phyloP scores from a whole-genome alignment of 805 yeast genomes.

The Wickerhamiella kazuoi region DNA sequence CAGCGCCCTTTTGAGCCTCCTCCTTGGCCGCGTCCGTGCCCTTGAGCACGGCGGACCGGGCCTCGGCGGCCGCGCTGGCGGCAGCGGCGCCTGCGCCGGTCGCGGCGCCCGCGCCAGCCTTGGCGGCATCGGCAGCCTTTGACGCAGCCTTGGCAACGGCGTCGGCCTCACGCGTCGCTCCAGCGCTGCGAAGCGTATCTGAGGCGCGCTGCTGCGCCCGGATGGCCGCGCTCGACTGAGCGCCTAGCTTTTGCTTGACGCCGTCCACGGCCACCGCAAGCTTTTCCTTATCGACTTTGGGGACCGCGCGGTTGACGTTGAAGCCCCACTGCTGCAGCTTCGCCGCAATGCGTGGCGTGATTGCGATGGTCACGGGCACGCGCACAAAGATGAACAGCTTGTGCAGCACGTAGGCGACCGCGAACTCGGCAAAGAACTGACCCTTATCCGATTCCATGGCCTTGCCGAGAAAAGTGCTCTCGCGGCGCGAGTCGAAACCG shows the following conservation, averaged over 20 bases:
- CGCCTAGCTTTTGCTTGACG: not conserved
- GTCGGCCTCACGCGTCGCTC: too few relatives aligned
- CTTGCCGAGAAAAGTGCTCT: constrained; percentile 11
- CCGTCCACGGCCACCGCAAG: constrained; percentile 7
- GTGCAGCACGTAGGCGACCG: constrained; percentile 85
- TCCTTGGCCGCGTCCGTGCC: too few relatives aligned
- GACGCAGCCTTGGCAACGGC: not conserved
- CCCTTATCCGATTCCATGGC: constrained; percentile 17
- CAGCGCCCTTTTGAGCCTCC: not conserved
- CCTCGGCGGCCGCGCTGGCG: not conserved
- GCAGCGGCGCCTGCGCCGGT: not conserved
- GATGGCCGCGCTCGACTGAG: not conserved
- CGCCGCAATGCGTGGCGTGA: constrained; percentile 65
- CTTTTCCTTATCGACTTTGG: constrained; percentile 10
- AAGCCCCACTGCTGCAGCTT: constrained; percentile 61
- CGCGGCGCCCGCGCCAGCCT: not conserved
- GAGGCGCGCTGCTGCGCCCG: not conserved
- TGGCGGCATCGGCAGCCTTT: not conserved
- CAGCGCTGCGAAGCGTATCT: not conserved
- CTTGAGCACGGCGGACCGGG: too few relatives aligned
- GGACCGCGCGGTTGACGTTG: constrained; percentile 35
- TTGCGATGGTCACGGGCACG: constrained; percentile 78
- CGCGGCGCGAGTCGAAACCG: constrained; percentile 37
- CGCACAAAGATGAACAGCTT: constrained; percentile 71
- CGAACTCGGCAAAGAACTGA: constrained; percentile 62